Percentiles rank a stretch among this genome's conserved stretches.
phyloP scores from a whole-genome alignment of 805 yeast genomes.

The Yueomyces sinensis region DNA sequence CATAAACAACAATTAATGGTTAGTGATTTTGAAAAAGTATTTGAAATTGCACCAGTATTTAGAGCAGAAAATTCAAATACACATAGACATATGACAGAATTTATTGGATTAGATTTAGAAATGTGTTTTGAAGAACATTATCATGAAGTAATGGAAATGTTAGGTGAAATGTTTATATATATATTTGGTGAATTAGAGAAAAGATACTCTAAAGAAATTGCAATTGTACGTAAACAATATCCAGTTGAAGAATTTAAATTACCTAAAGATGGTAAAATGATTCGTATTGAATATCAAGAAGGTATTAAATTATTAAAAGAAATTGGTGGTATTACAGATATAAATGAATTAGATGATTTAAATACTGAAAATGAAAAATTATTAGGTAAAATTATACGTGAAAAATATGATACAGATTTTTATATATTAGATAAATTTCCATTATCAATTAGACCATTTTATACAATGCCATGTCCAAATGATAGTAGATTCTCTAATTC shows the following conservation, averaged over 20 bases:
- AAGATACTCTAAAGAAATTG: slow-evolving; percentile 76
- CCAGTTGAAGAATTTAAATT: slow-evolving; percentile 96
- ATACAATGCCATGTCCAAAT: slow-evolving; percentile 96
- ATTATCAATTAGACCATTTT: slow-evolving; percentile 90
- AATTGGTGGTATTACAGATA: slow-evolving; percentile 75
- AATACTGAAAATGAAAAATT: slow-evolving; percentile 90
- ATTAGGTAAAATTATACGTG: slow-evolving; percentile 83
- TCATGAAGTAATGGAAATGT: slow-evolving; percentile 65
- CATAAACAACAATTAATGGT: slow-evolving; percentile 97
- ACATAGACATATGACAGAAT: slow-evolving; percentile 98
- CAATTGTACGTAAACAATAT: slow-evolving; percentile 79
- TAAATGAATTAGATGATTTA: slow-evolving; percentile 72
- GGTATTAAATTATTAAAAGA: slow-evolving; percentile 80
- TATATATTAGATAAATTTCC: slow-evolving; percentile 98
- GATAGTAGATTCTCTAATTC: slow-evolving; percentile 92
- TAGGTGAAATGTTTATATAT: slow-evolving; percentile 68
- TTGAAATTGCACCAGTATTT: slow-evolving; percentile 95
- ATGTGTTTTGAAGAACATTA: slow-evolving; percentile 98
- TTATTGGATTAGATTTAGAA: slow-evolving; percentile 93
- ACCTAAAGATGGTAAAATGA: slow-evolving; percentile 91
- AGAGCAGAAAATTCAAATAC: slow-evolving; percentile 99
- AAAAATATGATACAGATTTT: slow-evolving; percentile 93
- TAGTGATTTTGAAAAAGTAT: slow-evolving; percentile 93
- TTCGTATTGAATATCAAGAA: slow-evolving; percentile 75
- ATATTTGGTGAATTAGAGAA: slow-evolving; percentile 73